Percentiles rank a stretch among this genome's conserved stretches.
These are phyloP conservation scores for Mycena pura DNA, from an alignment of 768 basidiomycete species.

Conservation along the genomic window DNA sequence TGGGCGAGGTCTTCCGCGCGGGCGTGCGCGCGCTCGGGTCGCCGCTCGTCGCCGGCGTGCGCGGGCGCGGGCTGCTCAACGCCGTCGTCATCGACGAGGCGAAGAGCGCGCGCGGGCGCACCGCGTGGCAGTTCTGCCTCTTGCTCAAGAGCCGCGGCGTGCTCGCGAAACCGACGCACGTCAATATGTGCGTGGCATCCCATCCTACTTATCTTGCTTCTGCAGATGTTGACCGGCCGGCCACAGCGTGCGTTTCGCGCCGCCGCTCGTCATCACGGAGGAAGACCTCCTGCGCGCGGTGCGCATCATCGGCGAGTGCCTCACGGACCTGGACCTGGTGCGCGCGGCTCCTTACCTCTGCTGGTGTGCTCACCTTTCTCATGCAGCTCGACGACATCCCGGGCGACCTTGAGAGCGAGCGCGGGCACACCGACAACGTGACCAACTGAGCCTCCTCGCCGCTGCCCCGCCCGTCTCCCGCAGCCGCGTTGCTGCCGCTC, in stretches of 20 bases:
- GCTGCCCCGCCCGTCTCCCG: no score
- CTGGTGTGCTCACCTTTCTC: slow-evolving; percentile 21
- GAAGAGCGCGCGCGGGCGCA: no score
- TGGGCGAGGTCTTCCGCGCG: no score
- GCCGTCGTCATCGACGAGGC: no score
- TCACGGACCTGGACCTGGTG: slow-evolving; percentile 84
- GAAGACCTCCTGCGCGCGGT: slow-evolving; percentile 75
- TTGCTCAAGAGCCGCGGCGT: no score
- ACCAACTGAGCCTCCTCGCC: no score
- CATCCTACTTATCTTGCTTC: not conserved
- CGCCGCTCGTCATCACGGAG: no score
- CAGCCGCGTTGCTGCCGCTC: no score
- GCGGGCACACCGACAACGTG: no score
- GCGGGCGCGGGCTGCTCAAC: slow-evolving; percentile 86
- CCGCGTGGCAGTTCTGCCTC: no score
- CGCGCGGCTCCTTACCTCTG: slow-evolving; percentile 37
- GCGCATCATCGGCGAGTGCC: slow-evolving; percentile 72
- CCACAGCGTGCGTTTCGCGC: slow-evolving; percentile 90
- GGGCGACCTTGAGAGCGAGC: no score
- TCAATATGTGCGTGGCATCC: slow-evolving; percentile 77
- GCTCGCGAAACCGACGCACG: slow-evolving; percentile 94
- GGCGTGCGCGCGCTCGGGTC: slow-evolving; percentile 76
- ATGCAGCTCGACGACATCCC: slow-evolving; percentile 56
- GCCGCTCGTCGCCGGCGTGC: slow-evolving; percentile 78
- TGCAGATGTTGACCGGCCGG: not conserved